Percentiles rank a stretch among this genome's conserved stretches.
phyloP scores from a whole-genome alignment of 1,139 yeast species.

The Debaryomyces fabryi region DNA sequence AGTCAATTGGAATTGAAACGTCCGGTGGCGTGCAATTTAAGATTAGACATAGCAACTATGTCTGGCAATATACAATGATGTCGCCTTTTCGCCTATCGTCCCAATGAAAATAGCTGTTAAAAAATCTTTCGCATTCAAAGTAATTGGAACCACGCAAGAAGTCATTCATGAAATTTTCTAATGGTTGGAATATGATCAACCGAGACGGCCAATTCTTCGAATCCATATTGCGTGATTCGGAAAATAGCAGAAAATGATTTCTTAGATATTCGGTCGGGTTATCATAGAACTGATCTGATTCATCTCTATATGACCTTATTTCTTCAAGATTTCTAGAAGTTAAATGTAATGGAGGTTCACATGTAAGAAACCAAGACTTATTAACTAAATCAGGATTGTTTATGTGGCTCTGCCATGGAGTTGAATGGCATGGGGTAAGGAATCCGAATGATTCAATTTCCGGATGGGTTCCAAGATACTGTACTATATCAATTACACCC shows the following conservation, averaged over 20 bases:
- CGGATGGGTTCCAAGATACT: slow-evolving; percentile 49
- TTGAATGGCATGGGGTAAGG: slow-evolving; percentile 94
- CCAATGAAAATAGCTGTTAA: slow-evolving; percentile 87
- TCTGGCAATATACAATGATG: slow-evolving; percentile 56
- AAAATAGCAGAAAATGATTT: slow-evolving; percentile 18
- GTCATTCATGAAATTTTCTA: slow-evolving; percentile 47
- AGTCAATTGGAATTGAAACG: background rate
- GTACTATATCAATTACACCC: slow-evolving; percentile 76
- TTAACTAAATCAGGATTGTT: slow-evolving; percentile 54
- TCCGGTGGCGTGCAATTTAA: background rate
- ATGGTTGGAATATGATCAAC: slow-evolving; percentile 69
- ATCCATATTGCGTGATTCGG: slow-evolving; percentile 27
- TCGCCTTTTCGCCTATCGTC: slow-evolving; percentile 82
- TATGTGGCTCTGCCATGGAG: slow-evolving; percentile 90
- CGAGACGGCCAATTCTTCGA: slow-evolving; percentile 69
- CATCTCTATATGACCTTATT: slow-evolving; percentile 66
- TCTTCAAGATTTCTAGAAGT: slow-evolving; percentile 20
- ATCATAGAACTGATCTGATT: slow-evolving; percentile 80
- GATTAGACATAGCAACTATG: slow-evolving; percentile 7
- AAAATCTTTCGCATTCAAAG: slow-evolving; percentile 54
- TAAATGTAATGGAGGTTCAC: slow-evolving; percentile 83
- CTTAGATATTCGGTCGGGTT: slow-evolving; percentile 58
- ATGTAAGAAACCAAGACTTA: slow-evolving; percentile 73
- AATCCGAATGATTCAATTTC: slow-evolving; percentile 64
- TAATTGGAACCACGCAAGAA: slow-evolving; percentile 48